Evolutionary conservation across 163 green algal genomes (phyloP).

Genomic region (Scenedesmus sp.): DNA sequence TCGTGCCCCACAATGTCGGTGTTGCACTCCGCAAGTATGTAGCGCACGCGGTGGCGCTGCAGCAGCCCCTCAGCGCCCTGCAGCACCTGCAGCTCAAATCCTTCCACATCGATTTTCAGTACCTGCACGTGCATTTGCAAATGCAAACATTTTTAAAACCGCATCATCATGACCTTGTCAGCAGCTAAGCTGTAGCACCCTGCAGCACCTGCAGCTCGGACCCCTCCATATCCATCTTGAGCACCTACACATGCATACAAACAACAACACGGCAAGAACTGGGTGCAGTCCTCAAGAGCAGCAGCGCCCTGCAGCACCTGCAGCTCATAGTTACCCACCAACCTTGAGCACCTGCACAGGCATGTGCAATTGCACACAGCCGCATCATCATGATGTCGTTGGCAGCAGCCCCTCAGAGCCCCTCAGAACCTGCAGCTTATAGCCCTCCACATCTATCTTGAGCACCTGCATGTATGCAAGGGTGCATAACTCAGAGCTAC

Average conservation of each 20-base stretch:
- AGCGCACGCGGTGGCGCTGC: slow-evolving; percentile 19
- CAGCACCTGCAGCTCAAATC: slow-evolving; percentile 43
- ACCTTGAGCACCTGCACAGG: too few species aligned
- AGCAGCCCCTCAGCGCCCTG: slow-evolving; percentile 37
- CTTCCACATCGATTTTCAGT: slow-evolving; percentile 52
- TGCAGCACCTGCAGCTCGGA: slow-evolving; percentile 9
- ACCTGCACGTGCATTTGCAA: neutral
- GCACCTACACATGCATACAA: neutral
- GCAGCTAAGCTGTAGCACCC: neutral
- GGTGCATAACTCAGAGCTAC: too few species aligned
- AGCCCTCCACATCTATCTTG: slow-evolving; percentile 53
- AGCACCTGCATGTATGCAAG: neutral
- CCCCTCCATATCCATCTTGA: neutral
- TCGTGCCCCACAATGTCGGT: neutral
- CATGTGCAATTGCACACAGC: too few species aligned
- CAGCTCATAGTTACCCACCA: too few species aligned
- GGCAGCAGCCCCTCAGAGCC: slow-evolving; percentile 24
- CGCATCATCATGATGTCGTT: too few species aligned
- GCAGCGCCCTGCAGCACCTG: too few species aligned
- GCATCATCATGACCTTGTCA: too few species aligned
- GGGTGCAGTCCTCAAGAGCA: too few species aligned
- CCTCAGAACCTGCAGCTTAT: neutral
- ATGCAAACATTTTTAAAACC: too few species aligned
- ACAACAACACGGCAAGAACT: neutral
- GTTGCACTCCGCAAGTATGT: slow-evolving; percentile 52